Evolutionary conservation across 1,284 basidiomycete species (phyloP).

Genomic region (Rhodofomes roseus): DNA sequence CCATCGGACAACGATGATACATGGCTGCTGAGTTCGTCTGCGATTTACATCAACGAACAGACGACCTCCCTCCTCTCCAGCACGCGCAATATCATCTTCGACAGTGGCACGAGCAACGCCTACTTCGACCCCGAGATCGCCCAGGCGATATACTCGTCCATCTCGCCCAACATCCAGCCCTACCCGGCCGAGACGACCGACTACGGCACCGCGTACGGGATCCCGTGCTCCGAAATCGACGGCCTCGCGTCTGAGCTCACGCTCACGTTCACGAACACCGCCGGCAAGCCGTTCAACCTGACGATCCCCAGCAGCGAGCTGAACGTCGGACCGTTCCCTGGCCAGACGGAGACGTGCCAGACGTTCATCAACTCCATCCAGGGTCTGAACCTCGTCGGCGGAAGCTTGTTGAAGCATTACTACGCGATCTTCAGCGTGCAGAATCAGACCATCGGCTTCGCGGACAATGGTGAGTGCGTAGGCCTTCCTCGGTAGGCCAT

Average conservation of each 20-base stretch:
- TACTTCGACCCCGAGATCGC: constrained; percentile 45
- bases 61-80: constrained; percentile 39
- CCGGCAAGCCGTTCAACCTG: constrained; percentile 44
- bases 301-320: constrained; percentile 52
- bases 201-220: constrained; percentile 51
- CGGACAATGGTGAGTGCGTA: constrained; percentile 27
- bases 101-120: constrained; percentile 54
- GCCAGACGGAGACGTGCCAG: constrained; percentile 42
- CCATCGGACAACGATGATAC: constrained; percentile 25
- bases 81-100: constrained; percentile 46
- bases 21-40: constrained; percentile 47
- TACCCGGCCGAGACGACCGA: constrained; percentile 44
- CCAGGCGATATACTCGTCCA: constrained; percentile 51
- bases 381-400: constrained; percentile 43
- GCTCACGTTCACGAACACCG: constrained; percentile 43
- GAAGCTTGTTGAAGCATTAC: constrained; percentile 50
- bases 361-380: constrained; percentile 52
- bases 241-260: constrained; percentile 44
- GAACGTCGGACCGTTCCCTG: constrained; percentile 49
- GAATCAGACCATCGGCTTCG: constrained; percentile 44
- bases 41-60: constrained; percentile 49
- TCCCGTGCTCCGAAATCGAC: constrained; percentile 42
- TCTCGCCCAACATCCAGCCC: constrained; percentile 48
- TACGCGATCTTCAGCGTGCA: constrained; percentile 53
- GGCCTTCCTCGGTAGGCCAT: neutral